Conservation (phyloP, 345 rosid genomes). For the Durio zibethinus region DNA sequence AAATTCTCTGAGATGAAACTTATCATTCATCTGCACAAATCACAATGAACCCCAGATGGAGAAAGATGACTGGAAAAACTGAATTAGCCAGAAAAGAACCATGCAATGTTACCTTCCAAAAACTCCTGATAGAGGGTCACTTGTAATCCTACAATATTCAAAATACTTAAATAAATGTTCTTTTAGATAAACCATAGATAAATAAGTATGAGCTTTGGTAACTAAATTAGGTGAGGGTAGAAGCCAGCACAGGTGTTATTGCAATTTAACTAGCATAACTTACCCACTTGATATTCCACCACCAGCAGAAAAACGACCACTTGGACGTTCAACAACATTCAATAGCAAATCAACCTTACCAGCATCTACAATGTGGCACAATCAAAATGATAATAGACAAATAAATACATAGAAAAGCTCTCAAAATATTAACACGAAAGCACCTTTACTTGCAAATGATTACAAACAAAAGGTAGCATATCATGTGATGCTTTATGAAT, state of each 20-base stretch:
- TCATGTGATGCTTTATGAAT: not conserved
- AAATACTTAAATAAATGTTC: constrained; percentile 4
- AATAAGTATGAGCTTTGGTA: not conserved
- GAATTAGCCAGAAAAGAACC: constrained; percentile 5
- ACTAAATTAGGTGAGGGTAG: not conserved
- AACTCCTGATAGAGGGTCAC: constrained; percentile 1
- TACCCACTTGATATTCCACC: constrained; percentile 15
- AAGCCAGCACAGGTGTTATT: not conserved
- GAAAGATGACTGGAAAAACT: constrained; percentile 3
- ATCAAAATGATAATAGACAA: not conserved
- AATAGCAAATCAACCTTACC: constrained; percentile 87
- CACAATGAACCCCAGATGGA: not conserved
- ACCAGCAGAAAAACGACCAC: constrained; percentile 20
- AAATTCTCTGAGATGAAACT: not conserved
- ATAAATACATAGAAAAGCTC: constrained; percentile 1
- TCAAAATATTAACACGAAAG: not conserved
- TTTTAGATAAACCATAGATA: not conserved
- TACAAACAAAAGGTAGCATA: not conserved
- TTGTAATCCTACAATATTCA: constrained; percentile 45
- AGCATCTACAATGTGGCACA: constrained; percentile 40
- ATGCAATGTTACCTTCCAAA: constrained; percentile 27
- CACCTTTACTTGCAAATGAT: not conserved
- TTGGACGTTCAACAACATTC: constrained; percentile 94
- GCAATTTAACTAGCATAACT: constrained; percentile 25
- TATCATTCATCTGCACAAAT: not conserved